A percentile compares a stretch with the other conserved stretches of the same genome.
Evolutionary conservation across 805 yeast genomes (phyloP).

Genomic region (Yarrowia hollandica): DNA sequence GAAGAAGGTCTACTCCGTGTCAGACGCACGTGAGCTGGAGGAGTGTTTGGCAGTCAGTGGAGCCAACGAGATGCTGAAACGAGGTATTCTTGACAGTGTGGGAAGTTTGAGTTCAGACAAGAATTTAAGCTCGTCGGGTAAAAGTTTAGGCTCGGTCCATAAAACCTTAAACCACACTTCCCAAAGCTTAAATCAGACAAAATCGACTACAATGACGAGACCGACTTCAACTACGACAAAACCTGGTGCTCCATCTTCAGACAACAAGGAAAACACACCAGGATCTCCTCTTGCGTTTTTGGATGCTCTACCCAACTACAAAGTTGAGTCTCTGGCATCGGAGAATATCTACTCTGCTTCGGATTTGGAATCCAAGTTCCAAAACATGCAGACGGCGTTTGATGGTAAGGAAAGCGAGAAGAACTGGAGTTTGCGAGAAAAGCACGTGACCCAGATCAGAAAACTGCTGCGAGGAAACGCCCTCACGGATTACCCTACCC

Average conservation of each 20-base stretch:
- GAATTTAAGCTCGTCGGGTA: background rate
- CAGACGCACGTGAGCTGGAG: background rate
- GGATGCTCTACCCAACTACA: background rate
- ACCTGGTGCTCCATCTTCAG: too few species aligned
- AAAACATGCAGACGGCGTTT: slow-evolving; percentile 49
- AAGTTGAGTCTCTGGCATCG: background rate
- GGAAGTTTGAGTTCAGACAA: background rate
- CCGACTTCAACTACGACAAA: too few species aligned
- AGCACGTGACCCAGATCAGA: slow-evolving; percentile 57
- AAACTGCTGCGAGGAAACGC: slow-evolving; percentile 61
- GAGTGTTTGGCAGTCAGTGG: background rate
- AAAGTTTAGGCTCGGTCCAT: background rate
- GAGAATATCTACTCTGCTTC: background rate
- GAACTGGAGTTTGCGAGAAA: slow-evolving; percentile 80
- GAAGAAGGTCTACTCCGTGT: slow-evolving; percentile 2
- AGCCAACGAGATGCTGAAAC: background rate
- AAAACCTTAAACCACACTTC: background rate
- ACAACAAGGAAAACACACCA: slow-evolving; percentile 1
- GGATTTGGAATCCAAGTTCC: slow-evolving; percentile 44
- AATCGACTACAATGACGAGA: too few species aligned
- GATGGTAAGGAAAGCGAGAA: slow-evolving; percentile 79
- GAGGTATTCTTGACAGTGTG: background rate
- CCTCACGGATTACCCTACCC: slow-evolving; percentile 42
- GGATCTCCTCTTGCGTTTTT: background rate
- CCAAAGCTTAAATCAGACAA: too few species aligned